phyloP scores from a whole-genome alignment of 495 filamentous ascomycete species.

The Staphylotrichum tortipilum region DNA sequence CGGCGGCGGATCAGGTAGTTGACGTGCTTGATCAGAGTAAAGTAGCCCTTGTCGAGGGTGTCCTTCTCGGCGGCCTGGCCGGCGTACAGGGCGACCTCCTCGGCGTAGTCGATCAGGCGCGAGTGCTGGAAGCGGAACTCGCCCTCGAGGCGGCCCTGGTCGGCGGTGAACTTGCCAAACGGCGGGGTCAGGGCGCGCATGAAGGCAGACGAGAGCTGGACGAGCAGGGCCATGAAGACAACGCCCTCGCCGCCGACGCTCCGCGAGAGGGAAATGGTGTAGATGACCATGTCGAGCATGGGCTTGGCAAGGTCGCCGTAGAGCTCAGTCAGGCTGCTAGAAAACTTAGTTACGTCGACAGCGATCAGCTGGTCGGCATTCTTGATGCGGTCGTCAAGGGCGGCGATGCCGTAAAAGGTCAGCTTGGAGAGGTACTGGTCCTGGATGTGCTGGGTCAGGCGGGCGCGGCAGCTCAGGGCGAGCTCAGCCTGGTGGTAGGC shows the following conservation, averaged over 20 bases:
- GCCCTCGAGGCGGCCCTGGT: slow-evolving; percentile 88
- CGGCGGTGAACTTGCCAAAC: slow-evolving; percentile 95
- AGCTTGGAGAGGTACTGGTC: slow-evolving; percentile 88
- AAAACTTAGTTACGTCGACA: slow-evolving; percentile 92
- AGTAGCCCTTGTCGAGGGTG: slow-evolving; percentile 94
- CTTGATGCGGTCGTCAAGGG: slow-evolving; percentile 94
- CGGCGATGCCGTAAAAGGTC: slow-evolving; percentile 95
- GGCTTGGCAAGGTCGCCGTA: slow-evolving; percentile 98
- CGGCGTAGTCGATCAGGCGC: slow-evolving; percentile 84
- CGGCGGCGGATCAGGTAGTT: slow-evolving; percentile 85
- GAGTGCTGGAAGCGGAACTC: slow-evolving; percentile 96
- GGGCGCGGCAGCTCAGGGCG: slow-evolving; percentile 81
- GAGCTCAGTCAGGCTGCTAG: slow-evolving; percentile 85
- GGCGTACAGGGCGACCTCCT: slow-evolving; percentile 87
- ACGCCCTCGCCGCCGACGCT: slow-evolving; percentile 91
- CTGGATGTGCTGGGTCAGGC: slow-evolving; percentile 87
- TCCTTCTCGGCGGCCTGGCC: slow-evolving; percentile 97
- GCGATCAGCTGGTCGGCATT: slow-evolving; percentile 97
- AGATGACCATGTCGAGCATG: slow-evolving; percentile 87
- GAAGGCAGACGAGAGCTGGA: slow-evolving; percentile 82
- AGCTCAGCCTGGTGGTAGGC: slow-evolving; percentile 96
- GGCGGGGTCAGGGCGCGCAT: slow-evolving; percentile 96
- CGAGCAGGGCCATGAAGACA: slow-evolving; percentile 86
- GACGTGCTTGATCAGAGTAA: slow-evolving; percentile 97
- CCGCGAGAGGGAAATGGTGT: slow-evolving; percentile 85